Evolutionary conservation across 805 yeast genomes (phyloP).

Genomic region (Saturnispora halmiae): DNA sequence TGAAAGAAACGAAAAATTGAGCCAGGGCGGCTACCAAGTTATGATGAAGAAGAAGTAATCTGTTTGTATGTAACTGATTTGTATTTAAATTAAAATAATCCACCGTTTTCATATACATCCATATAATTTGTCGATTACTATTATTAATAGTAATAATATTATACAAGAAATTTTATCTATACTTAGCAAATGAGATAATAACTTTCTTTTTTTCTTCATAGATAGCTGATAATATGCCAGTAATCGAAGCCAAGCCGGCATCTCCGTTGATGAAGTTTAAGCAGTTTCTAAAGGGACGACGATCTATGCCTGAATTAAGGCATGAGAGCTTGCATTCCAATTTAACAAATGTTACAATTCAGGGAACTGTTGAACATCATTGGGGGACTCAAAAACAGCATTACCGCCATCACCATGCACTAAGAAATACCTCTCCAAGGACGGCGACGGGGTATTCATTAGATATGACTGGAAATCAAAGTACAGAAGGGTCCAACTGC

Average conservation of each 20-base stretch:
- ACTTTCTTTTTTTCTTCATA: too few relatives aligned
- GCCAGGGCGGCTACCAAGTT: slow-evolving; percentile 61
- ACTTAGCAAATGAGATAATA: background rate
- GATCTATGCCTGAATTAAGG: slow-evolving; percentile 9
- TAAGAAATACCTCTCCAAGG: too few relatives aligned
- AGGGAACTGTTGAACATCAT: slow-evolving; percentile 26
- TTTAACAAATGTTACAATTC: slow-evolving; percentile 19
- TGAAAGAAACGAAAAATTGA: slow-evolving; percentile 79
- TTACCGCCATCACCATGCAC: slow-evolving; percentile 2
- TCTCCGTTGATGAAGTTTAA: slow-evolving; percentile 9
- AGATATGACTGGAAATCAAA: too few relatives aligned
- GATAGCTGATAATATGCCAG: too few relatives aligned
- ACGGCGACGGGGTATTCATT: too few relatives aligned
- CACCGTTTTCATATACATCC: too few relatives aligned
- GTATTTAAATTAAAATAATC: background rate
- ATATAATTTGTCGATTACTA: too few relatives aligned
- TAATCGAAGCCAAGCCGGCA: slow-evolving; percentile 3
- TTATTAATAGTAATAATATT: too few relatives aligned
- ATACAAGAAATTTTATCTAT: too few relatives aligned
- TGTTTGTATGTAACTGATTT: background rate
- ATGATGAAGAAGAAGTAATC: slow-evolving; percentile 13
- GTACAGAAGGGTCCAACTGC: too few relatives aligned
- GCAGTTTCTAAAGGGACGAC: slow-evolving; percentile 4
- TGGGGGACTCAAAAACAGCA: too few relatives aligned
- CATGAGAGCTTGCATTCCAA: background rate